A percentile compares a stretch with the other conserved stretches of the same genome.
Evolutionary conservation across 257 asterid species (phyloP).

Genomic region (Nicotiana paniculata): DNA sequence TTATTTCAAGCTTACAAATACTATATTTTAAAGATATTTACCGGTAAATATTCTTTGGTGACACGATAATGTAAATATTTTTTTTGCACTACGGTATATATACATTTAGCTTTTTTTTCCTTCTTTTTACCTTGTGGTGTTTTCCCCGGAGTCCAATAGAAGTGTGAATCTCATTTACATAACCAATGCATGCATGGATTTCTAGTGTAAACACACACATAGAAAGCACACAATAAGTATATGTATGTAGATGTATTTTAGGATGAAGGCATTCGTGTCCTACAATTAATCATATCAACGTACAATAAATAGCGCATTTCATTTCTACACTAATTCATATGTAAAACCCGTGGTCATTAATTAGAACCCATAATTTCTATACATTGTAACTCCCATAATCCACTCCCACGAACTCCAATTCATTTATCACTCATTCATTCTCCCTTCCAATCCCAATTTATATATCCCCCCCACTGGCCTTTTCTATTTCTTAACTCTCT

Average conservation of each 20-base stretch:
- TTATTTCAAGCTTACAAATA: too few species aligned
- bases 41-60: too few species aligned
- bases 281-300: not conserved
- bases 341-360: conserved; percentile 15
- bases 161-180: not conserved
- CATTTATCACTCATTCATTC: conserved; percentile 8
- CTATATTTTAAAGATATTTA: too few species aligned
- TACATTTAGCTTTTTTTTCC: too few species aligned
- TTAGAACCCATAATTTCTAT: conserved; percentile 34
- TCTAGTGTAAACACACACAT: not conserved
- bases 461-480: not conserved
- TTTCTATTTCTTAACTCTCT: not conserved
- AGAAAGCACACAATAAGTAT: not conserved
- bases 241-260: not conserved
- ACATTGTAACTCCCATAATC: conserved; percentile 67
- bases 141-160: not conserved
- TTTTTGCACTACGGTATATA: too few species aligned
- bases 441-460: conserved; percentile 2
- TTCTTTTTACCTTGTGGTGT: not conserved
- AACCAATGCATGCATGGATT: not conserved
- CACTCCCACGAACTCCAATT: conserved; percentile 50
- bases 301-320: not conserved
- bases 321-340: conserved; percentile 19
- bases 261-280: not conserved
- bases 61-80: too few species aligned